Conservation (phyloP, 495 filamentous ascomycete genomes). For the Viridothelium virens region DNA sequence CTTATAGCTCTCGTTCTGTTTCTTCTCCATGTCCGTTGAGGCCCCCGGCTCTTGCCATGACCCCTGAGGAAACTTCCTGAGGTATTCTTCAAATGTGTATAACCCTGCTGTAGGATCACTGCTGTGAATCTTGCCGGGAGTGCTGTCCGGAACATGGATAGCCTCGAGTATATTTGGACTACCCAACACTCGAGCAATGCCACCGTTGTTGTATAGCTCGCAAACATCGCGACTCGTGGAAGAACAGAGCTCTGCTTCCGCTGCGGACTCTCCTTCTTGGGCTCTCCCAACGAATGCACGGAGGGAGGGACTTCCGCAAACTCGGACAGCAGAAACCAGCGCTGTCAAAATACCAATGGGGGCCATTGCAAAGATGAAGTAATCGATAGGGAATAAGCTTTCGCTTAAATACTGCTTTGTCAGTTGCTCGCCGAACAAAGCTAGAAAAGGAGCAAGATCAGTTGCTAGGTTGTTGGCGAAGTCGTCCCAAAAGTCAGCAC, state of each 20-base stretch:
- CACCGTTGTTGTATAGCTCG: constrained; percentile 22
- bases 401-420: constrained; percentile 54
- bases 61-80: too few relatives aligned
- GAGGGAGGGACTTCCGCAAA: constrained; percentile 46
- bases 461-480: constrained; percentile 27
- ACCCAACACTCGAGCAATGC: not conserved
- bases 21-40: too few relatives aligned
- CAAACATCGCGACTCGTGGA: constrained; percentile 11
- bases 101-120: not conserved
- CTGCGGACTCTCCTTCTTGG: constrained; percentile 39
- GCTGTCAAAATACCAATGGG: constrained; percentile 51
- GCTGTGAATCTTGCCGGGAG: not conserved
- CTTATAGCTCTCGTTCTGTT: not conserved
- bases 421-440: constrained; percentile 50
- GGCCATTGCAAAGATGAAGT: constrained; percentile 48
- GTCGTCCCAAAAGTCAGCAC: not conserved
- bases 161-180: not conserved
- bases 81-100: not conserved
- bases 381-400: constrained; percentile 42
- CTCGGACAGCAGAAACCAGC: constrained; percentile 46
- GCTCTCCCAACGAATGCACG: constrained; percentile 47
- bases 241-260: constrained; percentile 39
- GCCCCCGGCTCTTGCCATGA: too few relatives aligned
- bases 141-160: not conserved
- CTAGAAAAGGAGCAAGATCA: constrained; percentile 42